Evolutionary conservation across 164 flowering plant species (phyloP), one percentile per base, ranked within the genome.

Genomic region (Taxillus chinensis): DNA sequence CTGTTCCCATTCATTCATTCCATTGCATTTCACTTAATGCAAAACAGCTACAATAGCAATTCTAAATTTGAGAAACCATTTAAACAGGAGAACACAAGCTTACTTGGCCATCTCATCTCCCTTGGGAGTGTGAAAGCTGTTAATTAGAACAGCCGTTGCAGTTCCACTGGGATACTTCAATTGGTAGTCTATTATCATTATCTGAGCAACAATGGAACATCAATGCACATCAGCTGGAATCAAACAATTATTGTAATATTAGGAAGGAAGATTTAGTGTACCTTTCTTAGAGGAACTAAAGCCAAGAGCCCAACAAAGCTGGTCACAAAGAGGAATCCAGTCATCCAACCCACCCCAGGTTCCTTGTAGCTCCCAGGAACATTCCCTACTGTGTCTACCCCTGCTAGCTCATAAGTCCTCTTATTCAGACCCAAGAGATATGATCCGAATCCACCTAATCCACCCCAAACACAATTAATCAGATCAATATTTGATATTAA

Each of bases 241-340:
- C 56, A n/a, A 5, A 53, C 2, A 53, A 27, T n/a, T 7, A 0
- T 14, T 53, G 56, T 6, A 53, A 53, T 53, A 7, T n/a, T 17
- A 53, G 37, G 13, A 5, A 39, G 58, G 58, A 55, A 55, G 38
- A 16, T 15, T 5, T 5, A n/a, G 3, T 55, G 3, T 64, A 85
- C 90, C 85, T 83, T 83, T 73, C 87, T 74, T 1, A 85, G 83
- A 64, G 87, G 90, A 69, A 83, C 83, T 66, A 85, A 67, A 3
- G 79, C 87, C 40, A 83, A 60, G 15, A 85, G 68, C n/a, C 90
- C 90, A 51, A 84, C 87, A 73, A 84, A 84, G 56, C 80, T 62
- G 60, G 61, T 77, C 2, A 80, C 81, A 68, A 80, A 80, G 16
- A 80, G 82, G 54, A 80, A 82, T 40, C 76, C 83, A 60, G 75